phyloP scores from a whole-genome alignment of 1,284 basidiomycete genomes.

The Quambalaria eucalypti region DNA sequence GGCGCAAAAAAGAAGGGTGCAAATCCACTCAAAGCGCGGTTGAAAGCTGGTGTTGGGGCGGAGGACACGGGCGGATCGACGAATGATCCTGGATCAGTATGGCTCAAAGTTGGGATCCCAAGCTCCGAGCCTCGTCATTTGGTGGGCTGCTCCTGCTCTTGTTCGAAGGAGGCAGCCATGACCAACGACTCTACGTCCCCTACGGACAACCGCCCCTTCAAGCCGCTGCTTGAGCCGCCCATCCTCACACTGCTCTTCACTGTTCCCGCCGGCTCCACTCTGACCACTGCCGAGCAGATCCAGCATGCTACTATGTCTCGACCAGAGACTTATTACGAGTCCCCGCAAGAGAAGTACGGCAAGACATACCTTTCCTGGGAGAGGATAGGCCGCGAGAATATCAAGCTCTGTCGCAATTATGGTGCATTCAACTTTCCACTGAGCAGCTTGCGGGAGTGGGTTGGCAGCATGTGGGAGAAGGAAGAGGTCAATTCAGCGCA shows the following conservation, averaged over 20 bases:
- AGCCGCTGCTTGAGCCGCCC: not conserved
- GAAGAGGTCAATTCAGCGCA: too few species aligned
- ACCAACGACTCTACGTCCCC: too few species aligned
- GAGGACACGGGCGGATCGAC: too few species aligned
- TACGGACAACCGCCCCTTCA: not conserved
- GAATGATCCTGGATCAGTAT: too few species aligned
- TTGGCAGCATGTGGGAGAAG: slow-evolving; percentile 17
- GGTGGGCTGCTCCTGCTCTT: too few species aligned
- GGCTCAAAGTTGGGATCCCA: too few species aligned
- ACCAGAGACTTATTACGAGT: slow-evolving; percentile 41
- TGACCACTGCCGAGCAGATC: too few species aligned
- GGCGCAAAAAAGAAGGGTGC: not conserved
- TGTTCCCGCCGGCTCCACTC: slow-evolving; percentile 10
- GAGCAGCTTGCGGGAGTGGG: slow-evolving; percentile 23
- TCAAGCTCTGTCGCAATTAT: slow-evolving; percentile 36
- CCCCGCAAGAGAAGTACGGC: slow-evolving; percentile 19
- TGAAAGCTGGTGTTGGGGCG: too few species aligned
- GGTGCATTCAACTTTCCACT: slow-evolving; percentile 41
- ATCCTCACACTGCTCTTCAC: slow-evolving; percentile 34
- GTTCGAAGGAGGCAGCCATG: too few species aligned
- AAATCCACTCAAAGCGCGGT: not conserved
- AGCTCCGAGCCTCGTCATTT: too few species aligned
- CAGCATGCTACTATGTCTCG: slow-evolving; percentile 36
- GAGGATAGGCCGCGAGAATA: too few species aligned
- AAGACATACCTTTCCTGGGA: too few species aligned